Percentiles rank a stretch among this genome's conserved stretches.
phyloP scores from a whole-genome alignment of 176 grass and related monocot genomes.

The Raddia guianensis region DNA sequence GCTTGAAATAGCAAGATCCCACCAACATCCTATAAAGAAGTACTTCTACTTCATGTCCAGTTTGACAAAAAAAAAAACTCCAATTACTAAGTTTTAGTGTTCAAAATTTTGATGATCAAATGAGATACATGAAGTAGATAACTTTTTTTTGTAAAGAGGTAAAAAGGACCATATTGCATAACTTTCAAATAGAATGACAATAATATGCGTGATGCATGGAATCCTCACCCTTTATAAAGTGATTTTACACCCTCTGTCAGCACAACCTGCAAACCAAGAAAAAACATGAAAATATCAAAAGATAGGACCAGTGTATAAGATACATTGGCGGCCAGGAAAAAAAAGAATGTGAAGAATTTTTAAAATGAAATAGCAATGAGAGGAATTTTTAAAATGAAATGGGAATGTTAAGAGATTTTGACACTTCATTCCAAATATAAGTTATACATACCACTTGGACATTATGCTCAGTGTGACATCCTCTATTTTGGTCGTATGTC shows the following conservation, averaged over 20 bases:
- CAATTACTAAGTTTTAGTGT: background rate
- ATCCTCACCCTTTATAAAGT: slow-evolving; percentile 88
- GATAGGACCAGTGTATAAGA: background rate
- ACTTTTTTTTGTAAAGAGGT: background rate
- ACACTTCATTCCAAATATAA: slow-evolving; percentile 19
- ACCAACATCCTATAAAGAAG: background rate
- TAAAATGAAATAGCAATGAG: background rate
- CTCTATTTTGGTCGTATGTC: no score
- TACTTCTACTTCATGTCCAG: background rate
- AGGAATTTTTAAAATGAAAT: background rate
- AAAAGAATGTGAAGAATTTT: background rate
- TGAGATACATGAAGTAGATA: background rate
- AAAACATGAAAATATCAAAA: slow-evolving; percentile 17
- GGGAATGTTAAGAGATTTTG: background rate
- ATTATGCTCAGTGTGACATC: no score
- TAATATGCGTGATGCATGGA: background rate
- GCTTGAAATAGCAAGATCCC: background rate
- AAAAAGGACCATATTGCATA: slow-evolving; percentile 1
- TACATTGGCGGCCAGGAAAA: slow-evolving; percentile 2
- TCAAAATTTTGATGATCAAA: background rate
- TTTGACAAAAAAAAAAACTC: background rate
- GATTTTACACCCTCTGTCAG: slow-evolving; percentile 70
- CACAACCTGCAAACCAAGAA: slow-evolving; percentile 66
- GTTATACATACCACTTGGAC: background rate
- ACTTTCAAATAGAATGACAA: background rate